phyloP scores from a whole-genome alignment of 345 rosid genomes.

The Sonneratia alba region DNA sequence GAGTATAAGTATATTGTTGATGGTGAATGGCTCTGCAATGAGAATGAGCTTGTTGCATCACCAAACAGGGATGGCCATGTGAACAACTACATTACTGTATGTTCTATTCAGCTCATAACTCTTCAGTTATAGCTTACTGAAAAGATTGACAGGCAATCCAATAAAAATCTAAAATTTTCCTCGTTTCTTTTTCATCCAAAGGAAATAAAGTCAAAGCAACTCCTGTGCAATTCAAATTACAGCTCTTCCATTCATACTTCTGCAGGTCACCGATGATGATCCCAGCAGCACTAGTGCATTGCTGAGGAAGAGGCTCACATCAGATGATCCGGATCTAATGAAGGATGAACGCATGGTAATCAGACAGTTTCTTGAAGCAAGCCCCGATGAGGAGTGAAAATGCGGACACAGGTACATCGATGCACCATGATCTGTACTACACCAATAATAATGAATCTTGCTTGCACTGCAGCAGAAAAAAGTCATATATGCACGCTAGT shows the following conservation, averaged over 20 bases:
- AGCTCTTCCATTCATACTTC: neutral
- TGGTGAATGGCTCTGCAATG: slow-evolving; percentile 67
- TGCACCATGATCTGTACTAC: neutral
- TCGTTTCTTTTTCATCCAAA: neutral
- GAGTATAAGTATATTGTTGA: slow-evolving; percentile 88
- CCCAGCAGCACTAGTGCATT: slow-evolving; percentile 26
- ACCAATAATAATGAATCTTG: neutral
- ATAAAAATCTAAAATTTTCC: neutral
- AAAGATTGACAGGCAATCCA: neutral
- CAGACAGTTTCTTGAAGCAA: slow-evolving; percentile 51
- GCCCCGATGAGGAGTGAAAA: slow-evolving; percentile 27
- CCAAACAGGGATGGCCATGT: slow-evolving; percentile 76
- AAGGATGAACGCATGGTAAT: slow-evolving; percentile 46
- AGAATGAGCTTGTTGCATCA: slow-evolving; percentile 41
- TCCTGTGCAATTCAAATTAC: neutral
- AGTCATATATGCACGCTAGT: neutral
- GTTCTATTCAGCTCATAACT: slow-evolving; percentile 4
- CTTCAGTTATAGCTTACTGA: neutral
- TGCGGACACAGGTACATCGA: neutral
- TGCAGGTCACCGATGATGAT: slow-evolving; percentile 47
- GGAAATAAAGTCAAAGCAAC: neutral
- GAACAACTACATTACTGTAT: slow-evolving; percentile 66
- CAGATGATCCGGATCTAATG: slow-evolving; percentile 53
- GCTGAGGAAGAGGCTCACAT: slow-evolving; percentile 38
- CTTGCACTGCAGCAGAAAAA: neutral